Evolutionary conservation across 129 eudicot species (phyloP).

Genomic region (Centrapalus pauciflorus): DNA sequence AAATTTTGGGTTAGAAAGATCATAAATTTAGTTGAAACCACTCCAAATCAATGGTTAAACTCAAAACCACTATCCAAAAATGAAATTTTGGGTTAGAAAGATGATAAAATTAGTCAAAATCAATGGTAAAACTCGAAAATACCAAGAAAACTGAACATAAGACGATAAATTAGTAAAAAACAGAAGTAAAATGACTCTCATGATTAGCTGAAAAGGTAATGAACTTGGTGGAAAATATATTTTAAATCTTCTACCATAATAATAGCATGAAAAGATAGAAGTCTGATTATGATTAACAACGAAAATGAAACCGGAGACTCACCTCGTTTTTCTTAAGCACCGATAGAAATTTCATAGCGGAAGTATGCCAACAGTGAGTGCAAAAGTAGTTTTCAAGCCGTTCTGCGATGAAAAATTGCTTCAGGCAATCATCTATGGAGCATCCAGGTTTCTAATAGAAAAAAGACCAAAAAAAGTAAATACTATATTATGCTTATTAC

Average conservation of each 20-base stretch:
- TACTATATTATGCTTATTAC: not conserved
- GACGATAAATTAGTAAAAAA: not conserved
- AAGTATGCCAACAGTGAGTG: slow-evolving; percentile 86
- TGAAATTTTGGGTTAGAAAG: not conserved
- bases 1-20: too few relatives aligned
- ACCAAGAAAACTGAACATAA: too few relatives aligned
- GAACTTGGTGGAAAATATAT: not conserved
- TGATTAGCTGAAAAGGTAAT: not conserved
- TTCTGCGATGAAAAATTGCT: slow-evolving; percentile 68
- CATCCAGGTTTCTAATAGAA: slow-evolving; percentile 57
- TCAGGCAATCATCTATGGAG: slow-evolving; percentile 75
- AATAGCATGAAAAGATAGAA: not conserved
- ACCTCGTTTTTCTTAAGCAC: slow-evolving; percentile 50
- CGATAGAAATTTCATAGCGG: slow-evolving; percentile 53
- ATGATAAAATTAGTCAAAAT: not conserved
- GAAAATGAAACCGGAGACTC: not conserved
- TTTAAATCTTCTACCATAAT: not conserved
- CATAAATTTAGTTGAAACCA: too few relatives aligned
- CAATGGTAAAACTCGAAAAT: not conserved
- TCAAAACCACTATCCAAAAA: too few relatives aligned
- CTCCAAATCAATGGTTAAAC: too few relatives aligned
- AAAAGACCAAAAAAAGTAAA: not conserved
- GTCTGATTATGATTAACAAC: not conserved
- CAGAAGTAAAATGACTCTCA: not conserved
- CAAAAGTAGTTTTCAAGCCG: slow-evolving; percentile 65